phyloP scores from a whole-genome alignment of 306 rosid genomes.

The Corylus heterophylla region DNA sequence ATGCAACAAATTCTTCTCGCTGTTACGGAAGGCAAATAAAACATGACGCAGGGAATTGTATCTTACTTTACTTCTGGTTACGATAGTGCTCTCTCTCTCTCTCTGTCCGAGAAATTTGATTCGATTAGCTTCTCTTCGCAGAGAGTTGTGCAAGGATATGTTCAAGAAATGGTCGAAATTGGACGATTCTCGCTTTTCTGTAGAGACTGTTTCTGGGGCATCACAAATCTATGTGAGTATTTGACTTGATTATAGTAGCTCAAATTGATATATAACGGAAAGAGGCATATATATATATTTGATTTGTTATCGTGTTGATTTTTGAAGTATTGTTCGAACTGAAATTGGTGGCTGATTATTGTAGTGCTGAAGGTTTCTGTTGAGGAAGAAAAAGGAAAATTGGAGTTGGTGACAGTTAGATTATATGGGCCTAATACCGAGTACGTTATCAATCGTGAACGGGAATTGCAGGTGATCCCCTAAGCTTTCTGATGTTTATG shows the following conservation, averaged over 20 bases:
- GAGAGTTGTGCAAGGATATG: conserved; percentile 78
- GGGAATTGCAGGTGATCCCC: conserved; percentile 78
- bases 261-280: background rate
- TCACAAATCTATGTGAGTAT: conserved; percentile 85
- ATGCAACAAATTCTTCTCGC: background rate
- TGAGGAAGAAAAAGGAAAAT: conserved; percentile 49
- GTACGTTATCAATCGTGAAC: conserved; percentile 71
- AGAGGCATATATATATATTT: background rate
- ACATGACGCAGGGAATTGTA: background rate
- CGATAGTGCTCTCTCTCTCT: background rate
- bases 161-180: conserved; percentile 76
- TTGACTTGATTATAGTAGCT: background rate
- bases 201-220: conserved; percentile 88
- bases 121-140: conserved; percentile 34
- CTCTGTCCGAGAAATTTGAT: background rate
- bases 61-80: background rate
- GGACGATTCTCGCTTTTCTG: conserved; percentile 61
- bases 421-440: conserved; percentile 93
- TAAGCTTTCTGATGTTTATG: conserved; percentile 2
- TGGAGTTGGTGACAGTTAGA: conserved; percentile 56
- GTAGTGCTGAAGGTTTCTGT: conserved; percentile 81
- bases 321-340: conserved; percentile 14
- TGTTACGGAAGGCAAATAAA: background rate
- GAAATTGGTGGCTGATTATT: conserved; percentile 23
- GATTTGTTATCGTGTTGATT: conserved; percentile 18